Evolutionary conservation across 805 yeast species (phyloP), one percentile per base, ranked within the genome.

Genomic region (Barnettozyma salicaria): DNA sequence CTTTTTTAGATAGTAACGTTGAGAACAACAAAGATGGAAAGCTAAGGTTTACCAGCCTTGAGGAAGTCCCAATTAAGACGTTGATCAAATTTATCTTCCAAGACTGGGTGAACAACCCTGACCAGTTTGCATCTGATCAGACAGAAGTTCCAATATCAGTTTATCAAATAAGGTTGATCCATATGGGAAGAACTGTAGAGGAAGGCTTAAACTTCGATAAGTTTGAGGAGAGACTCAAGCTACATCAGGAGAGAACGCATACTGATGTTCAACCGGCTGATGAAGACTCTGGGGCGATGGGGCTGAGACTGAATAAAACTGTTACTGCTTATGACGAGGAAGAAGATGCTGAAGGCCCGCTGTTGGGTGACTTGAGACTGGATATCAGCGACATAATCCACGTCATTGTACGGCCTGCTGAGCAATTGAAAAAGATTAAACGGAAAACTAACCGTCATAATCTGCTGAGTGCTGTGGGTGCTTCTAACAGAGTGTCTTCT

Each of bases 151-250:
- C 36, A 19, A 30, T 22, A 17, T 26, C 36, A 10, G 27, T 30
- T 12, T 18, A 35, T 31, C 50, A 48, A 29, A 12, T 50, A 36
- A 37, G 64, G 12, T 39, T 60, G n/a, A 58, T 59, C 16, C 55
- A 56, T 32, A 36, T 58, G 34, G 64, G 64, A 17, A 45, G 47
- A 34, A 45, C 57, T 8, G 40, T 60, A 13, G 51, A 49, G 6
- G 34, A 22, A 39, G 43, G 26, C 17, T 12, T 30, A 11, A 27
- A 29, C n/a, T 38, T 34, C 17, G 31, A 32, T 24, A 34, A 11
- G 5, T 38, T 20, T 26, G 34, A 39, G 26, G 25, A 9, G 24
- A 32, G 16, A 20, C 29, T n/a, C 25, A 33, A 16, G 17, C 13
- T 20, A 7, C 26, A 20, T 20, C 25, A 24, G 4, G 33, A n/a